A percentile compares a stretch with the other conserved stretches of the same genome.
These are phyloP conservation scores for Phanerodontia chrysosporium DNA, from an alignment of 768 basidiomycete species.

Conservation along the genomic window DNA sequence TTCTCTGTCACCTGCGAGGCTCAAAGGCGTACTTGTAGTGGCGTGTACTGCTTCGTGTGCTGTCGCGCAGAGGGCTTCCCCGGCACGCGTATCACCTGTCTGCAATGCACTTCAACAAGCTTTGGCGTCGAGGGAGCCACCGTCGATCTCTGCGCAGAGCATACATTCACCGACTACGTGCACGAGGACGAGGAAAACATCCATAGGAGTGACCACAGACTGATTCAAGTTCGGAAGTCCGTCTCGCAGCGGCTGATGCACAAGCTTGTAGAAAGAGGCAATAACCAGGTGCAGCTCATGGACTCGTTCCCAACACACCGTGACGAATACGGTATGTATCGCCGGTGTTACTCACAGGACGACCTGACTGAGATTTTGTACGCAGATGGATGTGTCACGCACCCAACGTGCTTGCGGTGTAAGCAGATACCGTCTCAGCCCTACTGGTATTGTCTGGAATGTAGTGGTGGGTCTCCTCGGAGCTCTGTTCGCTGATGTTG, in stretches of 20 bases:
- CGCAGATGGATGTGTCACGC: not conserved
- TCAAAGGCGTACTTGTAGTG: not conserved
- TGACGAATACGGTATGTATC: not conserved
- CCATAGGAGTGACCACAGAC: not conserved
- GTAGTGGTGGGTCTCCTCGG: not conserved
- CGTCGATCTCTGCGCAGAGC: not conserved
- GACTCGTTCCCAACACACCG: not conserved
- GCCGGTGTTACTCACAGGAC: not conserved
- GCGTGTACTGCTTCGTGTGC: not conserved
- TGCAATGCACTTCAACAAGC: not conserved
- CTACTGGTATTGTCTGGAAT: not conserved
- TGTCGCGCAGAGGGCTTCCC: not conserved
- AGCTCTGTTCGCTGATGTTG: not conserved
- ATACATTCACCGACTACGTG: not conserved
- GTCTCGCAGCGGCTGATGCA: not conserved
- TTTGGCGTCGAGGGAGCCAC: not conserved
- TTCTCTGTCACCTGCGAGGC: not conserved
- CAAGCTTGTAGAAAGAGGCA: not conserved
- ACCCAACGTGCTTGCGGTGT: not conserved
- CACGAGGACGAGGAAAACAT: not conserved
- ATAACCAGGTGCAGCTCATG: not conserved
- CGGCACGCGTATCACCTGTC: not conserved
- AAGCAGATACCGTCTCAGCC: not conserved
- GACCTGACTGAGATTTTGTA: not conserved
- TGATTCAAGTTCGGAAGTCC: not conserved